Base-by-base conservation (phyloP, 441 rosid genomes). In the Capsella rubella region DNA sequence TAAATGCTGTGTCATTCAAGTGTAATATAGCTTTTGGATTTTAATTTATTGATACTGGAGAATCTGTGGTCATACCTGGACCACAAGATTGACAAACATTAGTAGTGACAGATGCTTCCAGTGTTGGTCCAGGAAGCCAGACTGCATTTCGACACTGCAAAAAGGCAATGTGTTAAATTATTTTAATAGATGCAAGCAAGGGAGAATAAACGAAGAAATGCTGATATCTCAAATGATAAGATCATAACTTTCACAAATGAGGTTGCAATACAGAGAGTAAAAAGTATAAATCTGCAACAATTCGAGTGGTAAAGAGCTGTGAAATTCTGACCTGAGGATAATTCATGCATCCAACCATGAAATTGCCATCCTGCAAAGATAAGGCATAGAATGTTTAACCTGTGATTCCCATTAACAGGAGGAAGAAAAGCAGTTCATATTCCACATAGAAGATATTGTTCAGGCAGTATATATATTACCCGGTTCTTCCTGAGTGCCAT, bases 121-220 rank as follows among this genome's bases (percentile, higher is more conserved):
- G 61, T 74, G 90, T 75, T 63, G 97, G 89, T 58, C 96, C 99
- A 57, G 98, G 99, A 75, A 95, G 98, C 99, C 98, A 93, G 42
- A 93, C 82, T 68, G 85, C 98, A 82, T 86, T 95, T 80, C 98
- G 87, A 81, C 99, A 93, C 96, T 94, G 85, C 64, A 81, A 71
- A 58, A 39, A 35, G 9, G 32, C 77, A 47, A 49, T 76, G 47
- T 49, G 62, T 56, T 70, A 54, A 5, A 42, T 15, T 45, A 45
- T 1, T 16, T 34, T 28, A 14, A 31, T 49, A 32, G 27, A 21
- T 50, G 54, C 61, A 70, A 49, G 31, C 25, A 70, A 76, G 16
- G 64, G 35, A 13, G 47, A 18, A 64, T 29, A 62, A 4, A 42
- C 35, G 60, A 15, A 46, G 42, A 59, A 34, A 69, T 58, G 47